These are phyloP conservation scores for Lyophyllum decastes DNA, from an alignment of 768 basidiomycete genomes.

Conservation along the genomic window DNA sequence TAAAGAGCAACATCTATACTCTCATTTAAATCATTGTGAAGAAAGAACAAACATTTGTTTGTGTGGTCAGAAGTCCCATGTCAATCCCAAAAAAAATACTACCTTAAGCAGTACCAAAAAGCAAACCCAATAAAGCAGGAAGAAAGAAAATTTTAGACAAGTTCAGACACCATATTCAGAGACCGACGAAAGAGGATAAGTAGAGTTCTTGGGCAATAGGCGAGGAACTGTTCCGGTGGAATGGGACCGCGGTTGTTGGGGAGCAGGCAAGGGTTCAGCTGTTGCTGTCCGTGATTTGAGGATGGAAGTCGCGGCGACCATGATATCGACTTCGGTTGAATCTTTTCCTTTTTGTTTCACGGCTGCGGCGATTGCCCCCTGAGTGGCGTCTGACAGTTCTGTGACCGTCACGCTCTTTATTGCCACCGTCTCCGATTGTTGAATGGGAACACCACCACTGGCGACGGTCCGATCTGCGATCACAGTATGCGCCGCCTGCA, in stretches of 20 bases:
- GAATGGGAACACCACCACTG: conserved; percentile 35
- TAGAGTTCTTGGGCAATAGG: conserved; percentile 19
- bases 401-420: conserved; percentile 52
- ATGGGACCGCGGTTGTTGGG: conserved; percentile 20
- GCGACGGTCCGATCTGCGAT: conserved; percentile 49
- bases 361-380: conserved; percentile 77
- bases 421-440: conserved; percentile 40
- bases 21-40: conserved; percentile 14
- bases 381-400: conserved; percentile 53
- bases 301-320: conserved; percentile 66
- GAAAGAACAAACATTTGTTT: conserved; percentile 17
- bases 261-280: conserved; percentile 17
- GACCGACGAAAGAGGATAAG: conserved; percentile 36
- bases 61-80: conserved; percentile 28
- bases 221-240: conserved; percentile 21
- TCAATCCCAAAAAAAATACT: conserved; percentile 27
- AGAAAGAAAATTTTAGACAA: conserved; percentile 19
- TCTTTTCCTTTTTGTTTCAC: conserved; percentile 73
- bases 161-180: conserved; percentile 41
- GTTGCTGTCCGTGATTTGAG: conserved; percentile 43
- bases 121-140: conserved; percentile 24
- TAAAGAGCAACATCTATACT: conserved; percentile 20
- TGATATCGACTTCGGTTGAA: conserved; percentile 80
- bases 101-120: conserved; percentile 27
- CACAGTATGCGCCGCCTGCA: conserved; percentile 76